Evolutionary conservation across 768 basidiomycete genomes (phyloP).

Genomic region (Pleurotus salmoneostramineus): DNA sequence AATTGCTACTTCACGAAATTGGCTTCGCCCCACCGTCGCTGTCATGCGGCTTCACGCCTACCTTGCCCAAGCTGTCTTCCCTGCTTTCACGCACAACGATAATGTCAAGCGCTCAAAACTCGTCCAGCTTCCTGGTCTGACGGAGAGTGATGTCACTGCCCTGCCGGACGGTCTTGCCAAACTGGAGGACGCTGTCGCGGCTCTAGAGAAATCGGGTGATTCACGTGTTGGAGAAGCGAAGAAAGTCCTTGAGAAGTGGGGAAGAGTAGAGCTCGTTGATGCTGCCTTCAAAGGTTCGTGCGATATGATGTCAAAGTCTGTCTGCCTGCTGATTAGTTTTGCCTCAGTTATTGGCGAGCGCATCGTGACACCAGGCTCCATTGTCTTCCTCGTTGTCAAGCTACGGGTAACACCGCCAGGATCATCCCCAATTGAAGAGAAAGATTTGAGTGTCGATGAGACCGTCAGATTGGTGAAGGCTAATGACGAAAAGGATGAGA

Average conservation of each 20-base stretch:
- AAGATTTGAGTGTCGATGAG: conserved; percentile 42
- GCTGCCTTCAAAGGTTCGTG: conserved; percentile 79
- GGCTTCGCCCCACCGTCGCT: conserved; percentile 76
- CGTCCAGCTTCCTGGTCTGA: conserved; percentile 78
- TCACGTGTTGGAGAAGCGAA: conserved; percentile 46
- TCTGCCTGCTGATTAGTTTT: not conserved
- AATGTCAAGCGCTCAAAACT: conserved; percentile 35
- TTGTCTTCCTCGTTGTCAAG: conserved; percentile 85
- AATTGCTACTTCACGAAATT: conserved; percentile 82
- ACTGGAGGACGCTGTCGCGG: conserved; percentile 40
- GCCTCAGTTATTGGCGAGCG: conserved; percentile 84
- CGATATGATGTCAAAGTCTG: not conserved
- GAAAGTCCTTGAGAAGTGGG: conserved; percentile 69
- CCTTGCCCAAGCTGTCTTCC: conserved; percentile 79
- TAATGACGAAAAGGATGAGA: conserved; percentile 63
- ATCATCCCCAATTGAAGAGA: conserved; percentile 22
- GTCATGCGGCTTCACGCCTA: conserved; percentile 82
- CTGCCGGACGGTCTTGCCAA: conserved; percentile 32
- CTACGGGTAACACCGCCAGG: conserved; percentile 66
- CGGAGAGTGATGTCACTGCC: conserved; percentile 41
- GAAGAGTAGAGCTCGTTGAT: conserved; percentile 73
- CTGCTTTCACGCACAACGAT: conserved; percentile 30
- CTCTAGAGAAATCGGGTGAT: conserved; percentile 52
- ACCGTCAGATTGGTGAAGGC: conserved; percentile 40
- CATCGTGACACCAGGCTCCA: conserved; percentile 79